Evolutionary conservation across 441 rosid species (phyloP).

Genomic region (Croton laevigatus): DNA sequence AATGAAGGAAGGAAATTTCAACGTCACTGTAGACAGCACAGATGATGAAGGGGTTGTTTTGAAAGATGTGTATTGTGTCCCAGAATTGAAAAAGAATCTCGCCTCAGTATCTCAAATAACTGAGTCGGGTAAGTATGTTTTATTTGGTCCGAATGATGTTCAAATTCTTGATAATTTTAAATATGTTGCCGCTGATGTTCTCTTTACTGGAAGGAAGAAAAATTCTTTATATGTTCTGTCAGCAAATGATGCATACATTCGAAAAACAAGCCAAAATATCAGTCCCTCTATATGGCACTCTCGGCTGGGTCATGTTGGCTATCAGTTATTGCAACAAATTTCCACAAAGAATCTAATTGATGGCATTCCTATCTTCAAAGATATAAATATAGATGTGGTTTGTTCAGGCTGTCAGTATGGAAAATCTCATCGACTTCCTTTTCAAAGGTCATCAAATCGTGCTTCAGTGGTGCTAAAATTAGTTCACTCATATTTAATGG

Average conservation of each 20-base stretch:
- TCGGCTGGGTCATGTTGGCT: conserved; percentile 10
- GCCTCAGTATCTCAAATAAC: not conserved
- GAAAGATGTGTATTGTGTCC: not conserved
- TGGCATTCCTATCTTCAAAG: not conserved
- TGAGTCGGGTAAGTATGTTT: not conserved
- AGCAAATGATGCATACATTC: not conserved
- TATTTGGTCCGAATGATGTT: not conserved
- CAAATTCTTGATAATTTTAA: not conserved
- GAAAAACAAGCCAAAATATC: not conserved
- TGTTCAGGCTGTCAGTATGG: conserved; percentile 5
- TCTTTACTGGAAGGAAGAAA: not conserved
- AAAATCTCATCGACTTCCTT: conserved; percentile 2
- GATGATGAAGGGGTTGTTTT: not conserved
- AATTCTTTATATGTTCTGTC: not conserved
- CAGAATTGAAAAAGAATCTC: too few relatives aligned
- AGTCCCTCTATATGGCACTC: conserved; percentile 10
- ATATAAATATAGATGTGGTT: not conserved
- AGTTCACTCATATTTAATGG: conserved; percentile 1
- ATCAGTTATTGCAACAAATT: conserved; percentile 4
- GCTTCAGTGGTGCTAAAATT: not conserved
- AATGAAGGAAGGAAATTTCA: not conserved
- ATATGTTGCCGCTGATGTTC: not conserved
- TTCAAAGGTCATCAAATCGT: not conserved
- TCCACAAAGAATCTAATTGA: not conserved
- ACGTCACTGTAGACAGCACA: too few relatives aligned